phyloP scores from a whole-genome alignment of 768 basidiomycete genomes.

The Amanita molliuscula region DNA sequence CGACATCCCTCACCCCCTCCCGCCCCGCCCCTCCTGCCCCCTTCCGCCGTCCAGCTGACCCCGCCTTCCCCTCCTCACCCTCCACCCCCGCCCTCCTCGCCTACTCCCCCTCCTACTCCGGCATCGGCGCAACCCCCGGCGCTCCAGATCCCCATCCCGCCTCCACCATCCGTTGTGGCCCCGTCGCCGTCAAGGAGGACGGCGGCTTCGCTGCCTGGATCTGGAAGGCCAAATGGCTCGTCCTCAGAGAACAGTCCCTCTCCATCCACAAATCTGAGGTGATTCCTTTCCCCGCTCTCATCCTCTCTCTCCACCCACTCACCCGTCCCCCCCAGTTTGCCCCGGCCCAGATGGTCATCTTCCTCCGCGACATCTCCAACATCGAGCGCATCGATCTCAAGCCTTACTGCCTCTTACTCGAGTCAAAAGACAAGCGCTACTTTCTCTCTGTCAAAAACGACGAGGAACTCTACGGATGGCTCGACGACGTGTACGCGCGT shows the following conservation, averaged over 20 bases:
- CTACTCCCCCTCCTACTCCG: conserved; percentile 65
- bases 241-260: conserved; percentile 72
- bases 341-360: conserved; percentile 49
- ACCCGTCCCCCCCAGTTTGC: conserved; percentile 26
- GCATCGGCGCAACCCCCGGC: conserved; percentile 75
- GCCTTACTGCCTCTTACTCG: conserved; percentile 85
- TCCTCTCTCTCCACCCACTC: not conserved
- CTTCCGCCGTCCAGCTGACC: conserved; percentile 33
- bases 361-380: conserved; percentile 69
- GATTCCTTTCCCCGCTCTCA: not conserved
- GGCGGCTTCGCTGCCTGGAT: conserved; percentile 78
- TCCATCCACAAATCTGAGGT: conserved; percentile 91
- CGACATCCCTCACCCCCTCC: conserved; percentile 62
- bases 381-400: conserved; percentile 91
- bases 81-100: conserved; percentile 59
- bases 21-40: conserved; percentile 73
- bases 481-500: conserved; percentile 90
- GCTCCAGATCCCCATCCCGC: conserved; percentile 23
- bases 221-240: conserved; percentile 85
- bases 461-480: conserved; percentile 97
- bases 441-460: conserved; percentile 83
- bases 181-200: conserved; percentile 87
- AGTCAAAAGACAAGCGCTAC: conserved; percentile 75
- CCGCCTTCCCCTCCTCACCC: conserved; percentile 35
- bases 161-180: conserved; percentile 57